phyloP scores from a whole-genome alignment of 176 grass and related monocot genomes.

The Cymbopogon citratus region DNA sequence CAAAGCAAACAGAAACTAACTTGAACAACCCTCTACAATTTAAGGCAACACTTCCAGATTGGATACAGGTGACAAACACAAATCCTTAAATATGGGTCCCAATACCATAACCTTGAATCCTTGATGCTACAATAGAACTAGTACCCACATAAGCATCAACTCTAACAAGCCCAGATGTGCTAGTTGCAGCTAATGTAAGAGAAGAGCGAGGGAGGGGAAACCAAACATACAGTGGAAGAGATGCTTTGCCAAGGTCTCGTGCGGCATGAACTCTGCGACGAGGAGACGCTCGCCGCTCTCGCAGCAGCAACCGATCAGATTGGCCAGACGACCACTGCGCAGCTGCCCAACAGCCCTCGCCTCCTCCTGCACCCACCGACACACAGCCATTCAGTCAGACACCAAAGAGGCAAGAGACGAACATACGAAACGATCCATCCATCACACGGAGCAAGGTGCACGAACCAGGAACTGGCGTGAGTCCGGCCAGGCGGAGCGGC shows the following conservation, averaged over 20 bases:
- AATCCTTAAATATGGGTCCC: constrained; percentile 17
- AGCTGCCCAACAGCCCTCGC: constrained; percentile 70
- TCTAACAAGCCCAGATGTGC: background rate
- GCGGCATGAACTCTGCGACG: constrained; percentile 79
- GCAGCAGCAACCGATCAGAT: constrained; percentile 73
- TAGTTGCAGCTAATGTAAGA: background rate
- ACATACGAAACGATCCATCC: background rate
- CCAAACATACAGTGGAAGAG: constrained; percentile 84
- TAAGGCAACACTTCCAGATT: background rate
- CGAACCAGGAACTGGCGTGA: constrained; percentile 65
- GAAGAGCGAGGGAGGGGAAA: background rate
- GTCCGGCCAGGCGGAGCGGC: constrained; percentile 71
- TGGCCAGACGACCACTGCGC: constrained; percentile 60
- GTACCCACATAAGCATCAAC: background rate
- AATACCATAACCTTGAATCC: background rate
- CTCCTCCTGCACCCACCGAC: constrained; percentile 51
- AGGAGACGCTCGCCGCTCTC: constrained; percentile 74
- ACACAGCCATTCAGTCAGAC: constrained; percentile 6
- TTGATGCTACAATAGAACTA: constrained; percentile 9
- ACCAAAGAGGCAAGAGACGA: background rate
- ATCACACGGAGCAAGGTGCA: background rate
- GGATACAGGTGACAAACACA: constrained; percentile 1
- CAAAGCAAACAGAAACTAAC: background rate
- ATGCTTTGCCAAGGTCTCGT: constrained; percentile 80
- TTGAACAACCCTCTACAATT: background rate